Evolutionary conservation across 306 rosid genomes (phyloP), one percentile per base, ranked within the genome.

Genomic region (Sechiopsis laciniata): DNA sequence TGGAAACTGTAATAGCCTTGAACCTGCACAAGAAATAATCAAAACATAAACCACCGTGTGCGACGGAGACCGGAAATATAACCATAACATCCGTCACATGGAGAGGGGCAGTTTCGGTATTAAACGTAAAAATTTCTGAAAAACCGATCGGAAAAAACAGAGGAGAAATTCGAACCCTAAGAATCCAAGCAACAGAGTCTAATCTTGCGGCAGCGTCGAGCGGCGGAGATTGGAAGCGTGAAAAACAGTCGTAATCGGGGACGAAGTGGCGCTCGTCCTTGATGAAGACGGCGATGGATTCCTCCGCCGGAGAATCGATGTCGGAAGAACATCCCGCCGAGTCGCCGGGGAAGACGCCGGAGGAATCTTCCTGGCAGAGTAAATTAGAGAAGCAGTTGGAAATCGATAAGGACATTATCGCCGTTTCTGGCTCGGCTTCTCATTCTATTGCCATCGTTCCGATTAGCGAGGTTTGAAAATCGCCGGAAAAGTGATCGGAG

Each of bases 101-200:
- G 5, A 32, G 40, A 71, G 82, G 80, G 85, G 84, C 82, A 80
- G 4, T 50, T 62, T 61, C 40, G 32, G 88, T 87, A 85, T 83
- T 71, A 83, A 32, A 32, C 37, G 37, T 3, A 32, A 3, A 32
- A 2, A 32, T 26, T 26, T 26, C 29, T 26, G 29, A 26, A 26
- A 26, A 26, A 26, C 29, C 29, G 9, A 50, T 15, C 37, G 42
- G 10, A 55, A 55, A 13, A 52, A 32, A 32, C 3, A 54, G 61
- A 63, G 73, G 46, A 24, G 7, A 22, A 71, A 15, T 29, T 22
- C 37, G 55, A 84, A 93, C 98, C 98, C 90, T 93, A 59, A 93
- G 89, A 91, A 95, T 91, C 99, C 99, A 95, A 82, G 92, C 92
- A 83, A 95, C 88, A 5, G 97, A 89, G 58, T 87, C 87, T 52